Percentiles rank a stretch among this genome's conserved stretches.
Conservation (phyloP, 345 rosid species). For the Corchorus capsularis region DNA sequence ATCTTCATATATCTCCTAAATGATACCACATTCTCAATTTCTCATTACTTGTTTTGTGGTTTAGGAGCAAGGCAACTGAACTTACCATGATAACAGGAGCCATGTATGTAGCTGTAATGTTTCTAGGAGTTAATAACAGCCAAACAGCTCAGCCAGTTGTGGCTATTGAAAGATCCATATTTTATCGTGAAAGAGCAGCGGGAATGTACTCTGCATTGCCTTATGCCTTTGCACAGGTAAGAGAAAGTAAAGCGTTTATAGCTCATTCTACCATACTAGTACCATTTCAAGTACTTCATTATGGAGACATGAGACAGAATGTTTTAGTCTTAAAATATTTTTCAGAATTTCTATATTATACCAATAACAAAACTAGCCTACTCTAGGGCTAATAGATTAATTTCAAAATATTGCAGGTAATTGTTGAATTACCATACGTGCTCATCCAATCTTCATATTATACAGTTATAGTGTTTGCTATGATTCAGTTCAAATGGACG, state of each 20-base stretch:
- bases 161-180: conserved; percentile 64
- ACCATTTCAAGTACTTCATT: no score
- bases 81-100: conserved; percentile 65
- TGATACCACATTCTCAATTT: no score
- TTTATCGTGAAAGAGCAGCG: conserved; percentile 70
- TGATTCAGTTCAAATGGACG: conserved; percentile 80
- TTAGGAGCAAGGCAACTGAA: conserved; percentile 45
- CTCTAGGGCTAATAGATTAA: neutral
- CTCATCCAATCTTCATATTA: conserved; percentile 62
- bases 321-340: neutral
- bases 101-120: conserved; percentile 62
- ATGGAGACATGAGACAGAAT: no score
- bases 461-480: conserved; percentile 63
- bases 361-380: neutral
- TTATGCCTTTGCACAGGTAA: conserved; percentile 63
- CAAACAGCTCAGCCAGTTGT: conserved; percentile 68
- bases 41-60: neutral
- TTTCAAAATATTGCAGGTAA: conserved; percentile 49
- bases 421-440: conserved; percentile 70
- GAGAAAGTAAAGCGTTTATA: neutral
- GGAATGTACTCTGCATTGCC: conserved; percentile 73
- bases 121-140: conserved; percentile 66
- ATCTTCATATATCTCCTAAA: neutral
- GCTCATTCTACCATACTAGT: no score
- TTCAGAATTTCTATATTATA: no score